phyloP scores from a whole-genome alignment of 2,329 filamentous ascomycete genomes.

The Aspergillus eucalypticola region DNA sequence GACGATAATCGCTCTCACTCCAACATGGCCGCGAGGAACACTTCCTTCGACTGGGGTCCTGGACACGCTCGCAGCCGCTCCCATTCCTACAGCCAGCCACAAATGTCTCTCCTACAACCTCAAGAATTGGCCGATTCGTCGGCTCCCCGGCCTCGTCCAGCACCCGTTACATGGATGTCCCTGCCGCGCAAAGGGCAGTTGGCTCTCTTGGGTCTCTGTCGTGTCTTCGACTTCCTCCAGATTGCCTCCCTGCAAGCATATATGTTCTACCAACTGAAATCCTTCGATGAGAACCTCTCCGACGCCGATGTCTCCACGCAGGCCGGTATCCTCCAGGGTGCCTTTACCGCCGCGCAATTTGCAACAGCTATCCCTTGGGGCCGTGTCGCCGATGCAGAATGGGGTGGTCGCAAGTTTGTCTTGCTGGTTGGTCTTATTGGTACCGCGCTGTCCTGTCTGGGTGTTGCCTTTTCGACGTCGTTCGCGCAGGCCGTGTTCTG shows the following conservation, averaged over 20 bases:
- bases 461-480: constrained; percentile 67
- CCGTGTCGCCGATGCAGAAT: constrained; percentile 63
- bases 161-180: constrained; percentile 43
- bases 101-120: constrained; percentile 22
- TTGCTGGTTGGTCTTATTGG: constrained; percentile 74
- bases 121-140: constrained; percentile 19
- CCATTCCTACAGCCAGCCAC: constrained; percentile 33
- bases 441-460: constrained; percentile 64
- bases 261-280: constrained; percentile 82
- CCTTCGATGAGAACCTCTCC: constrained; percentile 61
- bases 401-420: constrained; percentile 72
- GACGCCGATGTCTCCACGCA: constrained; percentile 69
- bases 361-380: constrained; percentile 81
- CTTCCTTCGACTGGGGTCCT: constrained; percentile 32
- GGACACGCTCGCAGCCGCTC: constrained; percentile 34
- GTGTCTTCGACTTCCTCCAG: constrained; percentile 45
- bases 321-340: constrained; percentile 72
- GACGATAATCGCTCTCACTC: constrained; percentile 16
- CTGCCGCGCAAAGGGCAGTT: constrained; percentile 42
- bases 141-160: constrained; percentile 19
- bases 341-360: constrained; percentile 78
- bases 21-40: constrained; percentile 32
- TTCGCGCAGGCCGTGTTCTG: constrained; percentile 67
- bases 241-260: constrained; percentile 57
- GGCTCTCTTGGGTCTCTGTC: constrained; percentile 38